phyloP scores from a whole-genome alignment of 345 rosid species.

The Euphorbia pulcherrima region DNA sequence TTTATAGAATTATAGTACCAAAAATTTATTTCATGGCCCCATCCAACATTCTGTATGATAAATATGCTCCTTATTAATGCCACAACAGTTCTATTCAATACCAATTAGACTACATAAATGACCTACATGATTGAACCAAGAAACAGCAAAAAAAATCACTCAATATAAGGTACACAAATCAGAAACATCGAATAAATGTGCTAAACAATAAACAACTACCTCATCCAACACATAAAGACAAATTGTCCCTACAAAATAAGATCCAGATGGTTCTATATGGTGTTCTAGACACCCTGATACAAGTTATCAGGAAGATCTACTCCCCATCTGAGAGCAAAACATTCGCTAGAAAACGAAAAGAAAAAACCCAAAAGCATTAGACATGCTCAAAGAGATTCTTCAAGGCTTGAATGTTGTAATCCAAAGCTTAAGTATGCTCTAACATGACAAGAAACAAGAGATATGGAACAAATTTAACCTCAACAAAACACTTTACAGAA shows the following conservation, averaged over 20 bases:
- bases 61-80: conserved; percentile 11
- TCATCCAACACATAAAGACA: conserved; percentile 14
- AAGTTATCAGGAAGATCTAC: conserved; percentile 13
- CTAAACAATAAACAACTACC: conserved; percentile 18
- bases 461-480: not conserved
- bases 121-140: conserved; percentile 10
- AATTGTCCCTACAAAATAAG: conserved; percentile 25
- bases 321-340: not conserved
- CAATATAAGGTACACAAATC: conserved; percentile 14
- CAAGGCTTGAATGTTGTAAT: not conserved
- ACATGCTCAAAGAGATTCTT: too few species aligned
- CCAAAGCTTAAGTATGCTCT: not conserved
- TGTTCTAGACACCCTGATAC: conserved; percentile 16
- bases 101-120: conserved; percentile 9
- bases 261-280: conserved; percentile 17
- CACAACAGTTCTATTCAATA: conserved; percentile 16
- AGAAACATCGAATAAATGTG: conserved; percentile 12
- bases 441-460: not conserved
- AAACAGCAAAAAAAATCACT: not conserved
- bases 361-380: not conserved
- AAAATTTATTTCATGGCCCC: not conserved
- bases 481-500: not conserved
- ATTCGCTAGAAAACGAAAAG: not conserved
- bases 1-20: not conserved
- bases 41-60: not conserved